Evolutionary conservation across 2,329 filamentous ascomycete genomes (phyloP).

Genomic region (Diaporthe capsici): DNA sequence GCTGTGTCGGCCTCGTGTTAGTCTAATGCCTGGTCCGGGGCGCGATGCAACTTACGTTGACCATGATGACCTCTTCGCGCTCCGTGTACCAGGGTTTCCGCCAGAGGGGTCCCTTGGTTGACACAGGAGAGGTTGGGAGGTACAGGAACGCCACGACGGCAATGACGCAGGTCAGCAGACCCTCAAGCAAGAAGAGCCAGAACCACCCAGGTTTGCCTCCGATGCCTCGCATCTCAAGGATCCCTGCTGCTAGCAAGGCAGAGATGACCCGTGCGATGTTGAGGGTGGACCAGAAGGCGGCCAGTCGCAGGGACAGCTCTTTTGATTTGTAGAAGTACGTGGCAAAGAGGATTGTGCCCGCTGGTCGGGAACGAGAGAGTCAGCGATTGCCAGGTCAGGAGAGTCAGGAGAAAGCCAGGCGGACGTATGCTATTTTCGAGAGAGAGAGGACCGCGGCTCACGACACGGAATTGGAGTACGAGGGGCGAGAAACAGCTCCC

Average conservation of each 20-base stretch:
- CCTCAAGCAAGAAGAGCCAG: slow-evolving; percentile 63
- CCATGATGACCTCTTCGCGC: slow-evolving; percentile 77
- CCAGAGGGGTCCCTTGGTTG: slow-evolving; percentile 73
- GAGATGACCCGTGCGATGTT: slow-evolving; percentile 60
- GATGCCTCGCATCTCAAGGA: slow-evolving; percentile 65
- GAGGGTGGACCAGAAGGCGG: slow-evolving; percentile 75
- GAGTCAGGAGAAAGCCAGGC: not conserved
- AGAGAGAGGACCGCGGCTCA: not conserved
- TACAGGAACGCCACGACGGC: slow-evolving; percentile 67
- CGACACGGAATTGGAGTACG: not conserved
- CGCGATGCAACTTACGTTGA: slow-evolving; percentile 59
- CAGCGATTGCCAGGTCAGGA: not conserved
- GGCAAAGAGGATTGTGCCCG: slow-evolving; percentile 73
- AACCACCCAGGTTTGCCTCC: slow-evolving; percentile 66
- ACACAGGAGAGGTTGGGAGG: slow-evolving; percentile 74
- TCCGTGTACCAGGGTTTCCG: slow-evolving; percentile 77
- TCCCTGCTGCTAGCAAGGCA: slow-evolving; percentile 61
- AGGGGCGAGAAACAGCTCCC: not conserved
- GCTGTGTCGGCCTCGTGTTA: slow-evolving; percentile 46
- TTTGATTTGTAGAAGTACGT: slow-evolving; percentile 80
- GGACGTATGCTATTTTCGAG: not conserved
- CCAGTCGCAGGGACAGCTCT: slow-evolving; percentile 76
- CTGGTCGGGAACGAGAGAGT: not conserved
- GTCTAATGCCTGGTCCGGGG: not conserved
- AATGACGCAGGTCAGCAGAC: slow-evolving; percentile 64